Percentiles rank a stretch among this genome's conserved stretches.
phyloP scores from a whole-genome alignment of 148 eudicot genomes.

The Hydrangea macrophylla region DNA sequence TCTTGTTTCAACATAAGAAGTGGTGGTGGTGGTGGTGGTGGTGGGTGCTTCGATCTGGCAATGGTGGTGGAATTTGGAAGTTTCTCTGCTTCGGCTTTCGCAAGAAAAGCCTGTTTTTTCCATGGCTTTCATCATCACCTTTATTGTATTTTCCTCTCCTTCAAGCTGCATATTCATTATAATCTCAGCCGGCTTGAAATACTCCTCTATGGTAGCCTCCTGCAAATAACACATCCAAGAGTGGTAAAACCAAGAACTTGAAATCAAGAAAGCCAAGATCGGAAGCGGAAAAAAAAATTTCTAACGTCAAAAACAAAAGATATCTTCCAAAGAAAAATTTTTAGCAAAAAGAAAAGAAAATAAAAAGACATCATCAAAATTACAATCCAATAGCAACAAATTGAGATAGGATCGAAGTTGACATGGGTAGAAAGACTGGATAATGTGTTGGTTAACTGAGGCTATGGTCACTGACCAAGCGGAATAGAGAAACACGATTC shows the following conservation, averaged over 20 bases:
- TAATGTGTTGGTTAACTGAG: too few relatives aligned
- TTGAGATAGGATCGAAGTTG: too few relatives aligned
- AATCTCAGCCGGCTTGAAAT: constrained; percentile 73
- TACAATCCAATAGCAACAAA: neutral
- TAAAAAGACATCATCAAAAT: too few relatives aligned
- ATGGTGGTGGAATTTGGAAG: constrained; percentile 26
- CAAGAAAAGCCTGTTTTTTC: constrained; percentile 64
- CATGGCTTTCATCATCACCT: constrained; percentile 66
- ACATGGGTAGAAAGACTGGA: too few relatives aligned
- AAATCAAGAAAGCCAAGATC: too few relatives aligned
- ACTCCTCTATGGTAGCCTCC: constrained; percentile 75
- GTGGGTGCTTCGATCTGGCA: constrained; percentile 16
- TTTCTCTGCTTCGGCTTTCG: constrained; percentile 55
- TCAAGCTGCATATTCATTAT: constrained; percentile 73
- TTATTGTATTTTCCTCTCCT: constrained; percentile 56
- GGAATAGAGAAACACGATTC: too few relatives aligned
- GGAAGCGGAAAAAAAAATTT: too few relatives aligned
- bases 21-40: too few relatives aligned
- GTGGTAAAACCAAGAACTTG: neutral
- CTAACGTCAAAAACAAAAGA: too few relatives aligned
- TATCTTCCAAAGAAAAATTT: too few relatives aligned
- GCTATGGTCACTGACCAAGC: too few relatives aligned
- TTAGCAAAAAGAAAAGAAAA: too few relatives aligned
- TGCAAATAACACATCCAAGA: constrained; percentile 28
- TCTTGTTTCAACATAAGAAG: constrained; percentile 15